phyloP scores from a whole-genome alignment of 345 rosid genomes.

The Gossypium arboreum region DNA sequence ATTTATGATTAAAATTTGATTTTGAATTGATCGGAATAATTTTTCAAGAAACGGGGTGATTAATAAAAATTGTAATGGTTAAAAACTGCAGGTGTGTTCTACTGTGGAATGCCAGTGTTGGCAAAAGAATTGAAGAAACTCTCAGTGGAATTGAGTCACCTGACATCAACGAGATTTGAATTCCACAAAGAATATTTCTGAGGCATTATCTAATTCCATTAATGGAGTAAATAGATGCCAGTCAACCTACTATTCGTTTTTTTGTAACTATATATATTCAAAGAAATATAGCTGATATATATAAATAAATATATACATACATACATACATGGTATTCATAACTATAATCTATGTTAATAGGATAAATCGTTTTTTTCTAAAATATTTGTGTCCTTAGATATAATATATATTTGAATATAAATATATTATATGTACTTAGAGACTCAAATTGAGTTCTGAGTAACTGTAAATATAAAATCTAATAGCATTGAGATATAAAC shows the following conservation, averaged over 20 bases:
- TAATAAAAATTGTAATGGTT: background rate
- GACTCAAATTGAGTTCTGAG: background rate
- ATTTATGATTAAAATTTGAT: no score
- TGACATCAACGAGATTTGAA: constrained; percentile 74
- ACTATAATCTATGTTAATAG: background rate
- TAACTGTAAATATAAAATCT: constrained; percentile 14
- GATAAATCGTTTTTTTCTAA: background rate
- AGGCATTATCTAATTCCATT: background rate
- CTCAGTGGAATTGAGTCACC: constrained; percentile 61
- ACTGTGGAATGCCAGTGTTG: constrained; percentile 79
- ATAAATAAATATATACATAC: background rate
- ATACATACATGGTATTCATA: background rate
- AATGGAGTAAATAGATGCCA: background rate
- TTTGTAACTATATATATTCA: constrained; percentile 28
- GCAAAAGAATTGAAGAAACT: constrained; percentile 84
- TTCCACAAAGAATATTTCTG: constrained; percentile 93
- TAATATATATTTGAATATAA: background rate
- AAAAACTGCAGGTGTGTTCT: constrained; percentile 76
- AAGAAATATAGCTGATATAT: background rate
- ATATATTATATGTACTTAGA: background rate
- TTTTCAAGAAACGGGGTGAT: background rate
- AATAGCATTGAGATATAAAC: background rate
- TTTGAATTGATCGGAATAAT: background rate
- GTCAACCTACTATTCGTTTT: background rate
- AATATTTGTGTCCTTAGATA: background rate